Evolutionary conservation across 2,329 filamentous ascomycete species (phyloP).

Genomic region (Alternaria burnsii): DNA sequence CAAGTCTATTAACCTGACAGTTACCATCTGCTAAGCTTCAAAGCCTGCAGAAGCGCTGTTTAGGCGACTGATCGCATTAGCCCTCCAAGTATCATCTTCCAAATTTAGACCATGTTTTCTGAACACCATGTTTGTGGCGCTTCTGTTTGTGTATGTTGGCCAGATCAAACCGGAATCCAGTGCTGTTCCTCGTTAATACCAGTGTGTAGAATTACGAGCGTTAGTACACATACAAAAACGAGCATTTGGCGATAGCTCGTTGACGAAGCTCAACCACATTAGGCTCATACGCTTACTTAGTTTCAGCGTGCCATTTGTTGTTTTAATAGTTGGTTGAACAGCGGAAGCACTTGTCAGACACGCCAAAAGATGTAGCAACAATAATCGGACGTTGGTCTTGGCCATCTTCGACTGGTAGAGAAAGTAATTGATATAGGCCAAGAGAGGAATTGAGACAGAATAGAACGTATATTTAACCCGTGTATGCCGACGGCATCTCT

Average conservation of each 20-base stretch:
- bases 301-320: no score
- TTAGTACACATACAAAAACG: background rate
- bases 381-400: background rate
- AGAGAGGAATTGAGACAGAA: no score
- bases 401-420: background rate
- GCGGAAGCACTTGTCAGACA: background rate
- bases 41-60: background rate
- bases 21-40: background rate
- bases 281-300: conserved; percentile 6
- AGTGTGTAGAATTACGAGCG: background rate
- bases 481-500: no score
- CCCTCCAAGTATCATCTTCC: background rate
- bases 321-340: background rate
- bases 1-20: background rate
- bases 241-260: conserved; percentile 9
- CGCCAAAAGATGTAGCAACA: background rate
- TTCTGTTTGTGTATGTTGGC: background rate
- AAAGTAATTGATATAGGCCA: background rate
- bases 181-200: background rate
- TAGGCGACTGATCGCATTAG: background rate
- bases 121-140: background rate
- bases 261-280: conserved; percentile 11
- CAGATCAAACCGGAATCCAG: background rate
- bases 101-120: background rate
- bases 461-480: background rate